Conservation (phyloP, 140 eudicot species). For the Senecio squalidus region DNA sequence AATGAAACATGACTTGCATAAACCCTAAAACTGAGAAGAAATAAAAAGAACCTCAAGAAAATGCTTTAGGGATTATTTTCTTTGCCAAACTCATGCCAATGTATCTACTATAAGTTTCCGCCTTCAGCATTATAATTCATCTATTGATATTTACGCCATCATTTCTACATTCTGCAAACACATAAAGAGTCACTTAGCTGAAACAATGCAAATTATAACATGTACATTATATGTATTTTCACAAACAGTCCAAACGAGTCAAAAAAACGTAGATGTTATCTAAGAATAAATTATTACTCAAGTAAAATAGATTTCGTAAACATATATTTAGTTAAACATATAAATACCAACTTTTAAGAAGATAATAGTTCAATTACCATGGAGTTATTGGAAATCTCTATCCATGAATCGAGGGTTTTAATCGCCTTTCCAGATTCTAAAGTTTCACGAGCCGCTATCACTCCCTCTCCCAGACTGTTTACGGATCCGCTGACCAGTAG, state of each 20-base stretch:
- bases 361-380: slow-evolving; percentile 13
- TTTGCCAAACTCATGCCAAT: slow-evolving; percentile 6
- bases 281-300: too few species aligned
- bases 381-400: slow-evolving; percentile 50
- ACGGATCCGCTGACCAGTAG: slow-evolving; percentile 71
- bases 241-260: background rate
- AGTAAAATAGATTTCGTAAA: background rate
- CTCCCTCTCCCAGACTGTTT: slow-evolving; percentile 61
- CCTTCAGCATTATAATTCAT: background rate
- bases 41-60: slow-evolving; percentile 1
- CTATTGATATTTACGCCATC: slow-evolving; percentile 11
- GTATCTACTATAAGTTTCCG: slow-evolving; percentile 10
- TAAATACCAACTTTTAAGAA: slow-evolving; percentile 4
- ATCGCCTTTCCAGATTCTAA: slow-evolving; percentile 64
- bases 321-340: too few species aligned
- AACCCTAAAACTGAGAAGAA: background rate
- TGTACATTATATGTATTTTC: too few species aligned
- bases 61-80: slow-evolving; percentile 5
- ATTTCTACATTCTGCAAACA: slow-evolving; percentile 22
- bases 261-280: too few species aligned
- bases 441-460: slow-evolving; percentile 66
- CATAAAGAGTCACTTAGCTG: slow-evolving; percentile 8
- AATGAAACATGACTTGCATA: slow-evolving; percentile 1
- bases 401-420: slow-evolving; percentile 70
- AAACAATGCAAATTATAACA: slow-evolving; percentile 1